Percentiles rank a stretch among this genome's conserved stretches.
Conservation (phyloP, 2,329 filamentous ascomycete genomes). For the Trichoderma cornu-damae region DNA sequence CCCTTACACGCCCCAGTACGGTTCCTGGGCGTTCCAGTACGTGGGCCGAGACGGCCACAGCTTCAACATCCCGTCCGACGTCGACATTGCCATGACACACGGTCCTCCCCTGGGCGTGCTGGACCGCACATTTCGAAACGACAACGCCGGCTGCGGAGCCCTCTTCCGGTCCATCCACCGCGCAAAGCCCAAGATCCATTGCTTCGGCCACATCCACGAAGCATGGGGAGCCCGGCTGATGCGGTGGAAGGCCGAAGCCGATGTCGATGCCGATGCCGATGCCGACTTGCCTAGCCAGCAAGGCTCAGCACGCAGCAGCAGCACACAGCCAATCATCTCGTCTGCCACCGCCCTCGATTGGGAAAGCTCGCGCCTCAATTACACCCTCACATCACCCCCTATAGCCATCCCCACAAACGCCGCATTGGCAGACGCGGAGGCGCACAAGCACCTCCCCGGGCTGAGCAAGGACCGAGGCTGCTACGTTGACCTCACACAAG, state of each 20-base stretch:
- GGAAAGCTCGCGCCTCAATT: conserved; percentile 33
- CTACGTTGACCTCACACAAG: conserved; percentile 36
- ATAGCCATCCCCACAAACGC: conserved; percentile 23
- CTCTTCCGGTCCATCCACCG: conserved; percentile 43
- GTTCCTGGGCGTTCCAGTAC: conserved; percentile 50
- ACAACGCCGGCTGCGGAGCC: conserved; percentile 38
- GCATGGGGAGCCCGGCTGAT: conserved; percentile 53
- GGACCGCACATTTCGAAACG: conserved; percentile 34
- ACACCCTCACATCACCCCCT: conserved; percentile 30
- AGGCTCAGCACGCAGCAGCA: conserved; percentile 16
- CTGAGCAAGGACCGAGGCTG: conserved; percentile 30
- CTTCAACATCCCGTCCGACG: conserved; percentile 32
- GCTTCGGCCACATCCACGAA: conserved; percentile 57
- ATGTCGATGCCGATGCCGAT: no score
- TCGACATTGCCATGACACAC: conserved; percentile 51
- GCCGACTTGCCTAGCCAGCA: conserved; percentile 18
- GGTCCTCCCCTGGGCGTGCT: conserved; percentile 50
- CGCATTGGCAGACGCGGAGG: conserved; percentile 14
- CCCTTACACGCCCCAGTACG: conserved; percentile 45
- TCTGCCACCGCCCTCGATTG: conserved; percentile 35
- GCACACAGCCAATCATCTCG: not conserved
- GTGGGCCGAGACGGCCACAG: conserved; percentile 32
- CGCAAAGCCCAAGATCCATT: conserved; percentile 45
- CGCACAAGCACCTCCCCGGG: conserved; percentile 20
- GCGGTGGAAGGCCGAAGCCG: conserved; percentile 40